Evolutionary conservation across 768 basidiomycete genomes (phyloP).

Genomic region (Psilocybe cubensis): DNA sequence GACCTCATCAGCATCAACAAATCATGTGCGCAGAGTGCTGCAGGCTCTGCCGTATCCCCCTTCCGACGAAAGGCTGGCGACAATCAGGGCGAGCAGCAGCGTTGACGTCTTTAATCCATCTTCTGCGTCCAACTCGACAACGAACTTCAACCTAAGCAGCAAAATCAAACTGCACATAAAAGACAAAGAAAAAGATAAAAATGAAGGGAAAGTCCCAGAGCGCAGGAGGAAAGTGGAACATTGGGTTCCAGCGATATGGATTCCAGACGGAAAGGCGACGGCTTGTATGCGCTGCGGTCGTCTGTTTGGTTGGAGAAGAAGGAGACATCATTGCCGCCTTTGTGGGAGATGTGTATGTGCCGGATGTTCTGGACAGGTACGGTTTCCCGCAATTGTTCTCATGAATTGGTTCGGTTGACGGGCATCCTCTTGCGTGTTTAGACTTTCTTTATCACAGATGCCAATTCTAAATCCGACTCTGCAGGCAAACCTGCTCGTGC

Average conservation of each 20-base stretch:
- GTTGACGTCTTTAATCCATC: conserved; percentile 14
- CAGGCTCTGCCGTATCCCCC: conserved; percentile 76
- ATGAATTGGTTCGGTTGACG: neutral
- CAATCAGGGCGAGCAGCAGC: conserved; percentile 26
- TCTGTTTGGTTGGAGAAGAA: conserved; percentile 75
- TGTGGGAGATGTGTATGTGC: conserved; percentile 89
- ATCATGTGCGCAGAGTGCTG: conserved; percentile 72
- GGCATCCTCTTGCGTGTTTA: conserved; percentile 28
- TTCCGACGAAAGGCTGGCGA: conserved; percentile 46
- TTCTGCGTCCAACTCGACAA: neutral
- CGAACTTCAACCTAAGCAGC: conserved; percentile 10
- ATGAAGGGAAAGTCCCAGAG: conserved; percentile 28
- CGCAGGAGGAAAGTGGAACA: conserved; percentile 66
- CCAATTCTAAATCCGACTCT: conserved; percentile 41
- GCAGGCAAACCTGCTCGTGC: conserved; percentile 69
- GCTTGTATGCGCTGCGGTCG: conserved; percentile 85
- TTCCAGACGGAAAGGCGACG: conserved; percentile 83
- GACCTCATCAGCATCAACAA: conserved; percentile 75
- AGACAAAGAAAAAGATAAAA: conserved; percentile 15
- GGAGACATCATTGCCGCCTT: conserved; percentile 85
- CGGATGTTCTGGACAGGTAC: conserved; percentile 78
- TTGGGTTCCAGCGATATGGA: conserved; percentile 93
- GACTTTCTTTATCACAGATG: conserved; percentile 84
- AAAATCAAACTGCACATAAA: conserved; percentile 9
- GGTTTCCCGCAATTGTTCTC: conserved; percentile 17